These are phyloP conservation scores for Backusella tarrabulga DNA, from an alignment of 192 early-diverging fungal species.

Conservation along the genomic window DNA sequence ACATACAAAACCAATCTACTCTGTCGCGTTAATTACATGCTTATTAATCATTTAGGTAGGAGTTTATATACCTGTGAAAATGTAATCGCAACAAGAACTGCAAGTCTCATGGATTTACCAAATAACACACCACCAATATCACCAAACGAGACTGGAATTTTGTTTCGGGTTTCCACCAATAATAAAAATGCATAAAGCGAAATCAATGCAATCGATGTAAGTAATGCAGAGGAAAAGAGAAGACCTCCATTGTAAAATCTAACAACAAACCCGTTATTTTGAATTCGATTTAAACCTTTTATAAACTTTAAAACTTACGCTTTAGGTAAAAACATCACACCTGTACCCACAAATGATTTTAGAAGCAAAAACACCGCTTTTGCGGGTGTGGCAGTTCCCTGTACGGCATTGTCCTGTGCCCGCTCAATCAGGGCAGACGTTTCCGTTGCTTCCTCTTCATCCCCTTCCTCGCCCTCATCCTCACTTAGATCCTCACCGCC, in stretches of 20 bases:
- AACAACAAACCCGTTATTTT: neutral
- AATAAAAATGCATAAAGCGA: slow-evolving; percentile 71
- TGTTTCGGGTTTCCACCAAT: slow-evolving; percentile 64
- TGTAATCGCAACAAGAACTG: slow-evolving; percentile 69
- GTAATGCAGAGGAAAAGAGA: slow-evolving; percentile 60
- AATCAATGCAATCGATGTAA: slow-evolving; percentile 67
- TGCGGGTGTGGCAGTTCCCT: slow-evolving; percentile 62
- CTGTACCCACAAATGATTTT: slow-evolving; percentile 80
- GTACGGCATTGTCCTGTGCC: slow-evolving; percentile 30
- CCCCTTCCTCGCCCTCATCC: slow-evolving; percentile 59
- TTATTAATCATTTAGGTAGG: neutral
- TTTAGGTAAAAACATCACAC: slow-evolving; percentile 65
- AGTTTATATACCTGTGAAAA: slow-evolving; percentile 61
- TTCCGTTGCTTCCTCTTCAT: slow-evolving; percentile 24
- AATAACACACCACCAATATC: slow-evolving; percentile 60
- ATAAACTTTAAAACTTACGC: slow-evolving; percentile 44
- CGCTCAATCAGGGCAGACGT: slow-evolving; percentile 40
- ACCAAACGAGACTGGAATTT: slow-evolving; percentile 72
- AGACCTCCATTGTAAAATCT: slow-evolving; percentile 80
- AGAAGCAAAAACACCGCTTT: slow-evolving; percentile 79
- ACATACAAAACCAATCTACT: slow-evolving; percentile 58
- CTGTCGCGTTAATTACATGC: neutral
- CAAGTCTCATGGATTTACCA: slow-evolving; percentile 62
- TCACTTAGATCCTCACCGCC: slow-evolving; percentile 89
- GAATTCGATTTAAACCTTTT: neutral